phyloP scores from a whole-genome alignment of 148 eudicot species.

The Camellia lanceoleosa region DNA sequence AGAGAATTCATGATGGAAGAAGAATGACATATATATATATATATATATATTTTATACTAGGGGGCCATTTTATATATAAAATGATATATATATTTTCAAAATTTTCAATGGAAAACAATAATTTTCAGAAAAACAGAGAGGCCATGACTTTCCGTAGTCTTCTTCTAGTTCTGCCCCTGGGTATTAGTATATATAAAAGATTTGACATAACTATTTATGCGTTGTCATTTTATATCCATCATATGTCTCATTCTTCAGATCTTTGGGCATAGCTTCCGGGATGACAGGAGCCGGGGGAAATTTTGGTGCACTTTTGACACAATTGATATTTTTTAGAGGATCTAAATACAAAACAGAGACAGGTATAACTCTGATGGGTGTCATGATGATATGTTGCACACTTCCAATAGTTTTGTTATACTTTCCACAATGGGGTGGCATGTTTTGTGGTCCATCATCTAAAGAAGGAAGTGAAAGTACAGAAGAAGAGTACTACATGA shows the following conservation, averaged over 20 bases:
- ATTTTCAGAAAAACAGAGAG: too few species aligned
- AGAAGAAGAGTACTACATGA: slow-evolving; percentile 69
- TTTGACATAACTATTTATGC: too few species aligned
- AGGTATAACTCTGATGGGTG: slow-evolving; percentile 76
- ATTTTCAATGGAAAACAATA: too few species aligned
- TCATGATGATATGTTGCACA: slow-evolving; percentile 73
- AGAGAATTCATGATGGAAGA: too few species aligned
- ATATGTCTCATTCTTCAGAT: slow-evolving; percentile 28
- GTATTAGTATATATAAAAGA: too few species aligned
- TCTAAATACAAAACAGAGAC: slow-evolving; percentile 52
- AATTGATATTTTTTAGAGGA: slow-evolving; percentile 78
- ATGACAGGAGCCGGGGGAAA: slow-evolving; percentile 89
- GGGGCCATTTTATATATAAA: too few species aligned
- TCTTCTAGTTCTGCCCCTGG: too few species aligned
- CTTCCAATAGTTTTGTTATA: slow-evolving; percentile 41
- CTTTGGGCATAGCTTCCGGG: slow-evolving; percentile 77
- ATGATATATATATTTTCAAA: too few species aligned
- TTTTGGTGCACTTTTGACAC: slow-evolving; percentile 80
- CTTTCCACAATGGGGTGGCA: slow-evolving; percentile 91
- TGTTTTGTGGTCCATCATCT: slow-evolving; percentile 59
- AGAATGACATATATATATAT: too few species aligned
- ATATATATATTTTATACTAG: too few species aligned
- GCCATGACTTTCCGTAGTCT: too few species aligned
- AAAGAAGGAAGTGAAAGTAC: slow-evolving; percentile 19
- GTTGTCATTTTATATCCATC: background rate